Evolutionary conservation across 192 early-diverging fungal genomes (phyloP).

Genomic region (Chytriomyces sp.): DNA sequence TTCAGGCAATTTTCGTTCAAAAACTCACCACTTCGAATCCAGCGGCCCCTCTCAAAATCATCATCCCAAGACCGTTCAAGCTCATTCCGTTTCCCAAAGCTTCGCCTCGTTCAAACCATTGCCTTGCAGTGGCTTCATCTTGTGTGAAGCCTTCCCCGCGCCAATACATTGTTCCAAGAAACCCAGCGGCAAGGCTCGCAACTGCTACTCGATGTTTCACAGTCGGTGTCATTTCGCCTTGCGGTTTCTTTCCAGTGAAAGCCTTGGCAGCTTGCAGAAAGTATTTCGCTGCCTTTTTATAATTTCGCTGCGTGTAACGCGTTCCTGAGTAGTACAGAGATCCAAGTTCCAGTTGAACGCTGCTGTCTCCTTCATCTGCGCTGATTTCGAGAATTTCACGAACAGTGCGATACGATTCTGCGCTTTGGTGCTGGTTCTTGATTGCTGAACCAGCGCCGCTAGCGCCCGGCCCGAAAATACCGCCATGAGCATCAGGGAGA

Average conservation of each 20-base stretch:
- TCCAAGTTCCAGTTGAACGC: constrained; percentile 68
- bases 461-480: constrained; percentile 85
- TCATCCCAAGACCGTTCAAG: constrained; percentile 80
- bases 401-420: constrained; percentile 14
- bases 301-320: constrained; percentile 57
- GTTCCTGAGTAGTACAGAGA: constrained; percentile 83
- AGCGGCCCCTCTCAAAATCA: constrained; percentile 73
- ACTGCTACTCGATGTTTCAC: not conserved
- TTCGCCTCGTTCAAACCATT: constrained; percentile 80
- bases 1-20: not conserved
- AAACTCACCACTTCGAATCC: constrained; percentile 39
- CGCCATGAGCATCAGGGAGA: constrained; percentile 78
- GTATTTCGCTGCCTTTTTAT: constrained; percentile 64
- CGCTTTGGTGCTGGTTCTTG: constrained; percentile 39
- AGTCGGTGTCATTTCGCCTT: constrained; percentile 12
- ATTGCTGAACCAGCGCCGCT: constrained; percentile 59
- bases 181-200: constrained; percentile 77
- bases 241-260: constrained; percentile 10
- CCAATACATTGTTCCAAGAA: constrained; percentile 86
- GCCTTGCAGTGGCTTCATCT: constrained; percentile 65
- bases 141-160: constrained; percentile 83
- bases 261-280: constrained; percentile 54
- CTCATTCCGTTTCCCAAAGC: constrained; percentile 65
- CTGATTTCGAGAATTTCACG: constrained; percentile 63
- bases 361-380: constrained; percentile 66